These are phyloP conservation scores for Croton laevigatus DNA, from an alignment of 441 rosid species.

Conservation along the genomic window DNA sequence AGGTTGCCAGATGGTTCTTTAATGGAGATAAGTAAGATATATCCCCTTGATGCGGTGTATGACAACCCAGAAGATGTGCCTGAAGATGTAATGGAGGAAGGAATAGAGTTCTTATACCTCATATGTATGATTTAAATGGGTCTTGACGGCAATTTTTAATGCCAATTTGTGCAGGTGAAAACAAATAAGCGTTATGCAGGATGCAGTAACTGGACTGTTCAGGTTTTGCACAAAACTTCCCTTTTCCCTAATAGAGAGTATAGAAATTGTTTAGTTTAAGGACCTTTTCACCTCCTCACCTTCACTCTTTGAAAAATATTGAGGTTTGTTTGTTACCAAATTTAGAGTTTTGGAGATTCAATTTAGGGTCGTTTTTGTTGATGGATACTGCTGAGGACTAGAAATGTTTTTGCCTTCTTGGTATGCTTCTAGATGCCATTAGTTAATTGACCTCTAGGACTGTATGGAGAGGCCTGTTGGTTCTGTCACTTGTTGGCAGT, in stretches of 20 bases:
- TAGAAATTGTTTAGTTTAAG: background rate
- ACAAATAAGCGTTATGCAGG: constrained; percentile 85
- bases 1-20: constrained; percentile 91
- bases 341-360: background rate
- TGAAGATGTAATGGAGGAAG: constrained; percentile 65
- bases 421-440: background rate
- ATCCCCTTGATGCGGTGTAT: constrained; percentile 89
- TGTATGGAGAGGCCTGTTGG: background rate
- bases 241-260: background rate
- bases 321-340: background rate
- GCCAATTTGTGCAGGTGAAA: constrained; percentile 55
- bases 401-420: background rate
- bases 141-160: constrained; percentile 8
- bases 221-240: constrained; percentile 41
- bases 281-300: background rate
- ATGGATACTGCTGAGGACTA: background rate
- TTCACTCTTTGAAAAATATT: background rate
- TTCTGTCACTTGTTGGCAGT: background rate
- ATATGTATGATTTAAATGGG: background rate
- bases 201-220: constrained; percentile 83
- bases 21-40: constrained; percentile 88
- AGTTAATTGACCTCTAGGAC: background rate
- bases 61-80: constrained; percentile 84
- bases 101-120: background rate
- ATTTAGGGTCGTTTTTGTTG: background rate